Evolutionary conservation across 2,329 filamentous ascomycete genomes (phyloP).

Genomic region (Fusarium sp.): DNA sequence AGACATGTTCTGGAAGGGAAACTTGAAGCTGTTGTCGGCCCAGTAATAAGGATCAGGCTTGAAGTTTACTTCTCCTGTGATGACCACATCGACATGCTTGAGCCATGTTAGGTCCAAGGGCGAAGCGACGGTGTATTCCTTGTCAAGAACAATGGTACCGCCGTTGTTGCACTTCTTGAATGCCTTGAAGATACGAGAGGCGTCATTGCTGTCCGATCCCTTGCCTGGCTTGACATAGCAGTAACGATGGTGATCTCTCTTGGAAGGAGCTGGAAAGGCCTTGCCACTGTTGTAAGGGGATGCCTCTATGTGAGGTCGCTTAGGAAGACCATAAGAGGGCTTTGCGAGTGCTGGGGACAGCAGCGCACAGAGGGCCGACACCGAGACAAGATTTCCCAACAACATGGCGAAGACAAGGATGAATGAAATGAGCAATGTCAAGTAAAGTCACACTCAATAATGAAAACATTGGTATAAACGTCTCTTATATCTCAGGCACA

Average conservation of each 20-base stretch:
- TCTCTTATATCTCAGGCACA: background rate
- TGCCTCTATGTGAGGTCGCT: constrained; percentile 32
- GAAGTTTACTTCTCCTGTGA: constrained; percentile 69
- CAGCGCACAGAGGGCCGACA: constrained; percentile 21
- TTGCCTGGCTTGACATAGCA: constrained; percentile 38
- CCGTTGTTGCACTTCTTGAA: constrained; percentile 68
- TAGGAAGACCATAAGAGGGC: constrained; percentile 17
- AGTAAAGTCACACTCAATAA: background rate
- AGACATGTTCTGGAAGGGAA: constrained; percentile 74
- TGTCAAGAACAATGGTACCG: constrained; percentile 70
- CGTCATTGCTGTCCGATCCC: constrained; percentile 31
- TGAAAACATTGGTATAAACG: background rate
- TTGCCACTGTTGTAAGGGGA: constrained; percentile 35
- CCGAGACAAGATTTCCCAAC: constrained; percentile 23
- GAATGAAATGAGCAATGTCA: background rate
- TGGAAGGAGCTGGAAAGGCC: constrained; percentile 29
- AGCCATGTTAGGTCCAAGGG: constrained; percentile 75
- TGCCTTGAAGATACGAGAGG: constrained; percentile 32
- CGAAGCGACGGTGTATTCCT: constrained; percentile 71
- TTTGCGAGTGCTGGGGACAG: constrained; percentile 23
- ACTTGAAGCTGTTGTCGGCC: constrained; percentile 73
- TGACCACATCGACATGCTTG: constrained; percentile 71
- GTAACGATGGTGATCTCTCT: constrained; percentile 19
- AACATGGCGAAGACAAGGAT: constrained; percentile 11
- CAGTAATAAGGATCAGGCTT: constrained; percentile 77